Conservation (phyloP, 2,329 filamentous ascomycete genomes). For the Xylaria sp. region DNA sequence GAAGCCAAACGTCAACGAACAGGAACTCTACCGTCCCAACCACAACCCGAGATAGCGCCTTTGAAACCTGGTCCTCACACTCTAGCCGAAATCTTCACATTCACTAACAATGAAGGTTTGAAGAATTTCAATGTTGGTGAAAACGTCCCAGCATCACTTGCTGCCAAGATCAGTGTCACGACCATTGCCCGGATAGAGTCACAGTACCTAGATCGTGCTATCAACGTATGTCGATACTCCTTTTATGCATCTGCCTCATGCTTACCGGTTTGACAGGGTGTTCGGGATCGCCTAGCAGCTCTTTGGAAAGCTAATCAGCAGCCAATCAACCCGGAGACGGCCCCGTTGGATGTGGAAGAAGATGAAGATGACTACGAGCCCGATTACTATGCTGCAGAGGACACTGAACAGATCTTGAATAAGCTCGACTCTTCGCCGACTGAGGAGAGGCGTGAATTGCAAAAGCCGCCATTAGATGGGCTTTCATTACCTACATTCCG, state of each 20-base stretch:
- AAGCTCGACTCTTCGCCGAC: conserved; percentile 73
- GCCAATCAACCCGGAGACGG: conserved; percentile 60
- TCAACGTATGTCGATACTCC: conserved; percentile 60
- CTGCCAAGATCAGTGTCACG: conserved; percentile 80
- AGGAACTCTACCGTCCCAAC: conserved; percentile 50
- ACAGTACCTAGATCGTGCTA: conserved; percentile 69
- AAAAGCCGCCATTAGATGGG: conserved; percentile 50
- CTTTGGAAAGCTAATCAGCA: conserved; percentile 48
- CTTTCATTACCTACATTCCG: conserved; percentile 78
- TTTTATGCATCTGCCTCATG: background rate
- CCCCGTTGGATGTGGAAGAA: conserved; percentile 66
- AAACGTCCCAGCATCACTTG: conserved; percentile 72
- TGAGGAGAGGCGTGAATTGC: conserved; percentile 49
- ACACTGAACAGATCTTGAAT: conserved; percentile 76
- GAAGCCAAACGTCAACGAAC: conserved; percentile 86
- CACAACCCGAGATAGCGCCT: conserved; percentile 63
- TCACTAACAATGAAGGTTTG: conserved; percentile 75
- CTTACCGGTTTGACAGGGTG: conserved; percentile 43
- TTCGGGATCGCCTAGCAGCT: conserved; percentile 53
- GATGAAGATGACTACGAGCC: conserved; percentile 95
- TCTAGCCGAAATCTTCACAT: conserved; percentile 81
- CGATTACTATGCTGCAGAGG: conserved; percentile 76
- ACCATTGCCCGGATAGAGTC: conserved; percentile 74
- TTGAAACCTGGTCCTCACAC: conserved; percentile 76
- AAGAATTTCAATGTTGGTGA: conserved; percentile 78